Percentiles rank a stretch among this genome's conserved stretches.
Evolutionary conservation across 1,139 yeast genomes (phyloP).

Genomic region (Saccharomyces hybrid): DNA sequence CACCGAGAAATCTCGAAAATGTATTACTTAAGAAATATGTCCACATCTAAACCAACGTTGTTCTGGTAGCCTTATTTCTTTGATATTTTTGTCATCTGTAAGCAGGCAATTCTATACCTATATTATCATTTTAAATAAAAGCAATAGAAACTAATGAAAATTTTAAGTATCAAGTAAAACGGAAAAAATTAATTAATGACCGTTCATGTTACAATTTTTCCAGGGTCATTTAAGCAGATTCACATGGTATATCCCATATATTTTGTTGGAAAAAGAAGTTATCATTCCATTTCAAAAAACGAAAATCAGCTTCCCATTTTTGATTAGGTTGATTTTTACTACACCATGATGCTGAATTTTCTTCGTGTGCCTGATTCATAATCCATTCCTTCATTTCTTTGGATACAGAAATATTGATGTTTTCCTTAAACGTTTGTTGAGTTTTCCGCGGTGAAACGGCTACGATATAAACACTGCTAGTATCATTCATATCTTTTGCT

Average conservation of each 20-base stretch:
- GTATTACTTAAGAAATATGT: too few species aligned
- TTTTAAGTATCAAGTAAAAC: too few species aligned
- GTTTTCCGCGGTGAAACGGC: background rate
- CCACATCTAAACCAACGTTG: too few species aligned
- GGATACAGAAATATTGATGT: background rate
- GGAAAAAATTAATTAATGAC: too few species aligned
- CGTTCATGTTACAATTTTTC: too few species aligned
- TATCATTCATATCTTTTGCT: background rate
- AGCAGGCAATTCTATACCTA: too few species aligned
- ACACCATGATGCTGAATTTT: background rate
- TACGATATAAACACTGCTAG: background rate
- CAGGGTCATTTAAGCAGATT: background rate
- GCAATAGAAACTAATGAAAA: too few species aligned
- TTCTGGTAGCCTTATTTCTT: too few species aligned
- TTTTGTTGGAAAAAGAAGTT: background rate
- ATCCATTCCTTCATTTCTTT: background rate
- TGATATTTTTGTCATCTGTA: too few species aligned
- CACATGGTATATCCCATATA: background rate
- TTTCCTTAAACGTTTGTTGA: background rate
- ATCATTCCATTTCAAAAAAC: background rate
- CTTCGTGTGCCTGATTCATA: background rate
- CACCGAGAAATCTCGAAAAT: too few species aligned
- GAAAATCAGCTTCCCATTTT: background rate
- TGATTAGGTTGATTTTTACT: background rate
- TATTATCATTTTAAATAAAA: too few species aligned